Evolutionary conservation across 176 grass and related monocot genomes (phyloP), one percentile per base, ranked within the genome.

Genomic region (Chloris gayana): DNA sequence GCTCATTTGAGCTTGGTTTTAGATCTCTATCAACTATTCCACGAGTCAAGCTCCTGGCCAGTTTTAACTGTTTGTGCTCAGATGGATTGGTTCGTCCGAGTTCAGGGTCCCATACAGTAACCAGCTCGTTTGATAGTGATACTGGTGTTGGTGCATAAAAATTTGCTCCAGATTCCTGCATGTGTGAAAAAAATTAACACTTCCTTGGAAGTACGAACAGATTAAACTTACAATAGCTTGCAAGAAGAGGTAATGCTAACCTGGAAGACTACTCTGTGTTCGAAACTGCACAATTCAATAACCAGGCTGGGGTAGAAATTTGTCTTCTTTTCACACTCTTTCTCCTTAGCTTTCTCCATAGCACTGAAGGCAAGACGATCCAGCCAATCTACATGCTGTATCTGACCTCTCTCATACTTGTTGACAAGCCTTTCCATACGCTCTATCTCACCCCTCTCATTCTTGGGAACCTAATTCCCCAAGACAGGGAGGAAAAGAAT

Each of bases 11-110:
- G 71, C 92, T 99, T 82, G 96, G 96, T 84, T 95, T 99, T 62
- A 99, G 76, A 93, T 99, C 96, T 84, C 79, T 93, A 86, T 99
- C 96, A 60, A 99, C 92, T 61, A 99, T 92, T 56, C 92, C 95
- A 91, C 88, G 95, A 87, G 87, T 94, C 86, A 98, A 85, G 78
- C 95, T 94, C 82, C 95, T 89, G 29, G 90, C 92, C 79, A 98
- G 92, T 72, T 94, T 98, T 73, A 94, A 78, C 71, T 98, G 95
- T 61, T 98, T 94, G 74, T 94, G 95, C 78, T 94, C 92, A 73
- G 95, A 98, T 75, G 92, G 90, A 85, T 98, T 98, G 68, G 88
- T 98, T 74, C 87, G 79, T 86, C 92, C 92, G 54, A 94, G 86
- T 85, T 94, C 90, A 68, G 95, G 90, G 79, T 94, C 95, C 88